These are phyloP conservation scores for Yarrowia sp. DNA, from an alignment of 805 yeast genomes.

Conservation along the genomic window DNA sequence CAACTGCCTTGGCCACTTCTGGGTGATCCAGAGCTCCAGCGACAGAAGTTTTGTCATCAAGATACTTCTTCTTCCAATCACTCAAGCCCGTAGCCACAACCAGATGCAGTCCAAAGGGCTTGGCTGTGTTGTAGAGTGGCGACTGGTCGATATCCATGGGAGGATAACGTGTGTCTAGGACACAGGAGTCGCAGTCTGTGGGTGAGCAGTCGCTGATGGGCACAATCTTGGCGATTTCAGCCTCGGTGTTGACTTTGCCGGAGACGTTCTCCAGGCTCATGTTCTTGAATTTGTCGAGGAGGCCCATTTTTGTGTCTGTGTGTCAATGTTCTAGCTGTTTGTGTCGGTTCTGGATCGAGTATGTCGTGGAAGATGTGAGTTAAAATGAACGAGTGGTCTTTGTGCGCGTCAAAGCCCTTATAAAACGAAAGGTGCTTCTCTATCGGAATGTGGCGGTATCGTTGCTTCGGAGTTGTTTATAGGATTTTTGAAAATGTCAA, in stretches of 20 bases:
- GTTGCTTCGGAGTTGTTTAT: not conserved
- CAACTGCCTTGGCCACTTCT: conserved; percentile 28
- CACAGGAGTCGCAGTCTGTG: conserved; percentile 56
- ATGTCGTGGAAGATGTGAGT: too few species aligned
- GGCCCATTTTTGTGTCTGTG: not conserved
- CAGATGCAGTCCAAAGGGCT: conserved; percentile 66
- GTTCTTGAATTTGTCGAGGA: not conserved
- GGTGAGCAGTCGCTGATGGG: conserved; percentile 50
- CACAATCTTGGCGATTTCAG: conserved; percentile 40
- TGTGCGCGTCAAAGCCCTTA: too few species aligned
- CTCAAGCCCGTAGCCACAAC: conserved; percentile 78
- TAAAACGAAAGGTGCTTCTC: too few species aligned
- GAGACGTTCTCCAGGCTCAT: not conserved
- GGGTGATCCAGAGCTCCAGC: conserved; percentile 44
- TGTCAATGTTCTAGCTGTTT: too few species aligned
- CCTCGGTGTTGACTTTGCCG: conserved; percentile 25
- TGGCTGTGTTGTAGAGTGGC: conserved; percentile 68
- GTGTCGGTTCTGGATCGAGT: too few species aligned
- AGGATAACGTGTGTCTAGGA: conserved; percentile 48
- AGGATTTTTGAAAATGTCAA: not conserved
- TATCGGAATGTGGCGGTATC: too few species aligned
- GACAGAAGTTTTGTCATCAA: conserved; percentile 48
- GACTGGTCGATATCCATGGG: conserved; percentile 44
- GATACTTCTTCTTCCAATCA: conserved; percentile 83
- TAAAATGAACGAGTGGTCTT: too few species aligned